These are phyloP conservation scores for Tympanopsis confertula DNA, from an alignment of 2,329 filamentous ascomycete species.

Conservation along the genomic window DNA sequence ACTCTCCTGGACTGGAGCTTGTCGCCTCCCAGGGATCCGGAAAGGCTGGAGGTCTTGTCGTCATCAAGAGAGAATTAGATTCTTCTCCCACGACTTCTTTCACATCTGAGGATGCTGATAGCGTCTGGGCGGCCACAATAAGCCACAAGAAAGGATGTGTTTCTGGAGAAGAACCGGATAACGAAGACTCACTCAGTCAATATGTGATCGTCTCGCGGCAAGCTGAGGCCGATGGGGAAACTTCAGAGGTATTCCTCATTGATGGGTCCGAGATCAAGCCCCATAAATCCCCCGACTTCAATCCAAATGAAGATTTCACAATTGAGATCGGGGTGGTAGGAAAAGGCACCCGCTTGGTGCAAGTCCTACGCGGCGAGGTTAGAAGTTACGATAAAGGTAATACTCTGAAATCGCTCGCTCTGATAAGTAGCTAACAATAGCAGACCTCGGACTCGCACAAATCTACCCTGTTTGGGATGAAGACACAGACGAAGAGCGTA, in stretches of 20 bases:
- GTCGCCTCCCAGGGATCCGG: constrained; percentile 17
- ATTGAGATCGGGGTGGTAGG: constrained; percentile 45
- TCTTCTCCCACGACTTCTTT: constrained; percentile 25
- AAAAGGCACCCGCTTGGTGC: constrained; percentile 43
- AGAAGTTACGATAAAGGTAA: constrained; percentile 51
- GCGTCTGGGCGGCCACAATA: not conserved
- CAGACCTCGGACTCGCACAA: constrained; percentile 48
- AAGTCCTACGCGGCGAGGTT: constrained; percentile 48
- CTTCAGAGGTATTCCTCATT: not conserved
- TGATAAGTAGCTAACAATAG: not conserved
- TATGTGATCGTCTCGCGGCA: not conserved
- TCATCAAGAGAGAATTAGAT: constrained; percentile 34
- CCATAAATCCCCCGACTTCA: not conserved
- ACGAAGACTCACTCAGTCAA: too few relatives aligned
- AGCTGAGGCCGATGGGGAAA: constrained; percentile 26
- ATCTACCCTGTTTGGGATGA: constrained; percentile 58
- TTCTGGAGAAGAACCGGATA: too few relatives aligned
- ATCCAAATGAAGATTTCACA: constrained; percentile 35
- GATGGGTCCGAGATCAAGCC: not conserved
- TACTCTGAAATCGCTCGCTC: constrained; percentile 11
- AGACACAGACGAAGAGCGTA: constrained; percentile 41
- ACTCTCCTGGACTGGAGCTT: constrained; percentile 20
- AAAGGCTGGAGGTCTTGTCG: constrained; percentile 1
- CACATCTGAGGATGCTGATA: not conserved
- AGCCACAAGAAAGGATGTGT: not conserved